phyloP scores from a whole-genome alignment of 2,329 filamentous ascomycete species.

The Talaromyces islandicus region DNA sequence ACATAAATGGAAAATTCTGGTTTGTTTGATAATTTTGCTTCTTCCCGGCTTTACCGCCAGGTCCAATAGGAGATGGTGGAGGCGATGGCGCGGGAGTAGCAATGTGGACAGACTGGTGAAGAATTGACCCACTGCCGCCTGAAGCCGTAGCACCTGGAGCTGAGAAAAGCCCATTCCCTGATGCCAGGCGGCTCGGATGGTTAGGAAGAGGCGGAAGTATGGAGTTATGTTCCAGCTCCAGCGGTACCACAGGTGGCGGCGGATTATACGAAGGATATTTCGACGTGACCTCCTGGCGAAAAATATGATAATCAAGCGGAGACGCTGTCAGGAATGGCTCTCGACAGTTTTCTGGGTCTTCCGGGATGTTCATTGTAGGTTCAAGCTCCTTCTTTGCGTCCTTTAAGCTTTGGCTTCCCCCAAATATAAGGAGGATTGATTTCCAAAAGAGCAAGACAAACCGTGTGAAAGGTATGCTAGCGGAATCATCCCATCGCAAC shows the following conservation, averaged over 20 bases:
- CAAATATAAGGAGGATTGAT: slow-evolving; percentile 76
- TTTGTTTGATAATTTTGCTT: slow-evolving; percentile 99
- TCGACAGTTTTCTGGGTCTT: slow-evolving; percentile 46
- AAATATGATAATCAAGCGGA: slow-evolving; percentile 90
- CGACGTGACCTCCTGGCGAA: slow-evolving; percentile 92
- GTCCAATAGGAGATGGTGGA: slow-evolving; percentile 79
- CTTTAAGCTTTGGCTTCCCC: slow-evolving; percentile 67
- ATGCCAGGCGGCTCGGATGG: slow-evolving; percentile 58
- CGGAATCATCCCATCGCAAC: slow-evolving; percentile 62
- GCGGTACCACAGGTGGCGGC: slow-evolving; percentile 71
- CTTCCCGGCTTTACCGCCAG: slow-evolving; percentile 84
- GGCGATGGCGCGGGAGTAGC: slow-evolving; percentile 96
- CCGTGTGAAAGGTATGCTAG: slow-evolving; percentile 53
- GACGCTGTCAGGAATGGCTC: slow-evolving; percentile 85
- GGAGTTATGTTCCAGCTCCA: slow-evolving; percentile 86
- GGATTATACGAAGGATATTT: slow-evolving; percentile 97
- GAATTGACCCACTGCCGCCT: slow-evolving; percentile 59
- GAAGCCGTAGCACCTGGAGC: slow-evolving; percentile 44
- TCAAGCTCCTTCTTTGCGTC: slow-evolving; percentile 66
- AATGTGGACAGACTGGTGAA: slow-evolving; percentile 95
- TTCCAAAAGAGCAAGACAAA: slow-evolving; percentile 81
- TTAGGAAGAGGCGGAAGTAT: slow-evolving; percentile 80
- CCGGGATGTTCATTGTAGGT: slow-evolving; percentile 44
- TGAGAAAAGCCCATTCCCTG: slow-evolving; percentile 57
- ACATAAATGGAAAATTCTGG: slow-evolving; percentile 96